Evolutionary conservation across 179 eudicot genomes (phyloP).

Genomic region (Dionaea muscipula): DNA sequence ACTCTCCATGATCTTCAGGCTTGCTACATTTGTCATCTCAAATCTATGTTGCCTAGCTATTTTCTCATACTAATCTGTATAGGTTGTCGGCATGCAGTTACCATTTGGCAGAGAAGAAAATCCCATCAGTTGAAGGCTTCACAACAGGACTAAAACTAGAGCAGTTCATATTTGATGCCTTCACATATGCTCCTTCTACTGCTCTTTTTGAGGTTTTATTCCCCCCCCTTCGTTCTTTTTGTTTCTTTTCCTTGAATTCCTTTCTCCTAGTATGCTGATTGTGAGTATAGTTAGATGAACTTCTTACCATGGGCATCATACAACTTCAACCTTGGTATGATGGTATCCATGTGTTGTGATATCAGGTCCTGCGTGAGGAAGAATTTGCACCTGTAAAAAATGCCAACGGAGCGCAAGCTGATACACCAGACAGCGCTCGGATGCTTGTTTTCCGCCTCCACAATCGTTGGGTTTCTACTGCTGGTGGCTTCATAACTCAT

Average conservation of each 20-base stretch:
- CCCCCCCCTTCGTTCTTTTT: neutral
- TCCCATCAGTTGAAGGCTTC: slow-evolving; percentile 63
- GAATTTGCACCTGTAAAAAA: slow-evolving; percentile 98
- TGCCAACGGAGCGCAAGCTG: slow-evolving; percentile 79
- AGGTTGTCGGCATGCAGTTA: slow-evolving; percentile 45
- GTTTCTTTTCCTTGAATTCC: neutral
- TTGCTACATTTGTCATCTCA: no score
- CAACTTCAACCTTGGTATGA: neutral
- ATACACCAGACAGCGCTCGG: slow-evolving; percentile 96
- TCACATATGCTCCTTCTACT: slow-evolving; percentile 84
- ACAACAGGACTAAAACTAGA: slow-evolving; percentile 73
- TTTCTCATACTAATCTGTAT: no score
- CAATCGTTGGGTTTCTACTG: slow-evolving; percentile 95
- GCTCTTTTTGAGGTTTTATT: slow-evolving; percentile 77
- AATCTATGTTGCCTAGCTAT: no score
- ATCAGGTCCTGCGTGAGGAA: slow-evolving; percentile 79
- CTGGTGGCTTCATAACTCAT: slow-evolving; percentile 95
- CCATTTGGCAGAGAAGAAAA: slow-evolving; percentile 96
- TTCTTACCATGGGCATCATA: neutral
- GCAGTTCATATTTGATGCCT: slow-evolving; percentile 90
- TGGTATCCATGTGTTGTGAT: neutral
- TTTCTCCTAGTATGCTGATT: neutral
- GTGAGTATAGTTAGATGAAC: neutral
- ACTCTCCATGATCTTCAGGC: no score
- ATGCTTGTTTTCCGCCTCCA: slow-evolving; percentile 84